phyloP scores from a whole-genome alignment of 768 basidiomycete species.

The Tricholoma matsutake region DNA sequence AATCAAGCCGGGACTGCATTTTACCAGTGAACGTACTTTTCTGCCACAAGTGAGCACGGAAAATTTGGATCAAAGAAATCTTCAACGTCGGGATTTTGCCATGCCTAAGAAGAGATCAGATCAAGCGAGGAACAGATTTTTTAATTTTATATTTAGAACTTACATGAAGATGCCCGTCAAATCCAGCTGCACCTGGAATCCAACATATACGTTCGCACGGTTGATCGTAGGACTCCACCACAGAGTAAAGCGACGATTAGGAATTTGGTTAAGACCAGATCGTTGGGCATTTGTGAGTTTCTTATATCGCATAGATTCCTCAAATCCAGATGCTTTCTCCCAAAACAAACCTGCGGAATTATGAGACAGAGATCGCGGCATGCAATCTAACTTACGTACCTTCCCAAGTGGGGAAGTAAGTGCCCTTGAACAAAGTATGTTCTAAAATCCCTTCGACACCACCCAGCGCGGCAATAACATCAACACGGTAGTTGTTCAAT shows the following conservation, averaged over 20 bases:
- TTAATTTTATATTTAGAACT: constrained; percentile 21
- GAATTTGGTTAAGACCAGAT: constrained; percentile 96
- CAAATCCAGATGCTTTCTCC: constrained; percentile 98
- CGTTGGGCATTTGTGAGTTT: constrained; percentile 98
- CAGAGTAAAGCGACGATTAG: constrained; percentile 97
- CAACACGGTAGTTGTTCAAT: constrained; percentile 96
- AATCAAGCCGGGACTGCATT: constrained; percentile 17
- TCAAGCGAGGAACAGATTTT: constrained; percentile 1
- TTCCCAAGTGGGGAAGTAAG: constrained; percentile 98
- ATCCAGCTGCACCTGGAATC: constrained; percentile 99
- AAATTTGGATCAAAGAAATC: constrained; percentile 99
- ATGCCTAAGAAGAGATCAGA: constrained; percentile 51
- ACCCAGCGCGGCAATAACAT: constrained; percentile 96
- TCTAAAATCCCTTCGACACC: constrained; percentile 97
- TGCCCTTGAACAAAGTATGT: constrained; percentile 96
- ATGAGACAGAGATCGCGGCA: constrained; percentile 1
- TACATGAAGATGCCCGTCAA: constrained; percentile 94
- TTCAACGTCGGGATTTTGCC: constrained; percentile 98
- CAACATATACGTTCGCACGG: constrained; percentile 98
- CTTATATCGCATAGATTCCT: constrained; percentile 94
- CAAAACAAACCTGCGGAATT: constrained; percentile 73
- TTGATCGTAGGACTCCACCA: constrained; percentile 99
- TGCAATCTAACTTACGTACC: constrained; percentile 38
- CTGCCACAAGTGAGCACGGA: constrained; percentile 99
- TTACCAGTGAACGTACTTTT: constrained; percentile 68